Evolutionary conservation across 208 protist genomes (phyloP), one percentile per base, ranked within the genome.

Genomic region (Plasmodiophora brassicae): DNA sequence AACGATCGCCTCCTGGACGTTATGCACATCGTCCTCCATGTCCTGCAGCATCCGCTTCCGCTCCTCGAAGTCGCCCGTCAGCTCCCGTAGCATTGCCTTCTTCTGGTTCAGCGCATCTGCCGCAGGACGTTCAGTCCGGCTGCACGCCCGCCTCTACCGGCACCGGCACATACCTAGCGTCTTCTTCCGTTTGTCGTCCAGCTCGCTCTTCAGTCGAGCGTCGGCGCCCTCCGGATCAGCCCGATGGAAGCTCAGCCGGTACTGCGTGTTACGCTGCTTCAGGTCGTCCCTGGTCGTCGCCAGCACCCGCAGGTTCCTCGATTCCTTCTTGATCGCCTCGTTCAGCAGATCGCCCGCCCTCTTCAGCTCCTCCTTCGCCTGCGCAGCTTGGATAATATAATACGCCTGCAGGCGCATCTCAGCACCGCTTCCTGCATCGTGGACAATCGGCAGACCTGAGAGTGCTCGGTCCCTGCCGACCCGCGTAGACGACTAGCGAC

Each of bases 321-420:
- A 1, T n/a, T 28, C 71, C 45, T 5, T 86, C n/a, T 43, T 38
- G 10, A 92, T 92, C 53, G 41, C 35, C 1, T 8, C 20, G 39
- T 91, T 71, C 10, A 91, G 8, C 89, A 71, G 39, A 45, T 91
- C 90, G 14, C 89, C 89, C 45, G 46, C 38, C 8, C 85, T 39
- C 20, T 57, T 43, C 44, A 91, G 90, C 50, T 91, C 90, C 46
- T 91, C 90, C 14, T 86, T 90, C 45, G 91, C 85, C n/a, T 91
- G 90, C 1, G 90, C 90, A 1, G 90, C 90, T 88, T 91, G 88
- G 90, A 91, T 92, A 32, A 91, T 85, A 43, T 91, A 92, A 39
- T 91, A 92, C n/a, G 90, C 90, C 41, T 91, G 90, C 35, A 86
- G 32, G 8, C 45, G 35, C 60, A 87, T 57, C 71, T 91, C 89